Evolutionary conservation across 2,329 filamentous ascomycete species (phyloP), one percentile per base, ranked within the genome.

Genomic region (Trichoderma simmonsii): DNA sequence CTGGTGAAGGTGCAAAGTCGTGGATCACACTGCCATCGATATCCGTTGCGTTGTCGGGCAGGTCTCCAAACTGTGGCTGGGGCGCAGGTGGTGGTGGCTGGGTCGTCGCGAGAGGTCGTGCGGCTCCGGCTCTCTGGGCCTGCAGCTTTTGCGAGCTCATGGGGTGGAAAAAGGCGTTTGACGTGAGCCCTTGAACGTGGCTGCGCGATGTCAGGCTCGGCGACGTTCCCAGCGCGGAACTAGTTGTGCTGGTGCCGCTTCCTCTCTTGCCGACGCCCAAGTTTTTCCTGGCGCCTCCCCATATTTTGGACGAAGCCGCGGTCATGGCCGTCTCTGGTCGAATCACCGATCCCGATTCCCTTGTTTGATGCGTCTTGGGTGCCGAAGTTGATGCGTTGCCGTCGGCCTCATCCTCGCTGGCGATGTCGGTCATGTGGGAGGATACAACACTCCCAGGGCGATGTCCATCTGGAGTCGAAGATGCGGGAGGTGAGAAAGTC

Each of bases 141-240:
- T 98, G 95, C 65, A 98, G 85, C 80, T 94, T 92, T 80, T 97
- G 94, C 28, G 95, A 97, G 83, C 95, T 98, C 94, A 99, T 97
- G 51, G 96, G 96, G 26, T 92, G 92, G 79, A 97, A 97, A 84
- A 99, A 98, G 69, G 93, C 95, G 78, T 95, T 92, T 18, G 94
- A 94, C 3, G 94, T 92, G 68, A 99, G 85, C 2, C 92, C 94
- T 1, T 96, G 95, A 24, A 97, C 94, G 85, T 99, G 96, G 56
- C 93, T 96, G 78, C 91, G 89, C 79, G 91, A 94, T 60, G 92
- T 86, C 56, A 93, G 87, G 75, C 91, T 95, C 3, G 78, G 77
- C 26, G 80, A 73, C 66, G 77, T 78, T 18, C 85, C 86, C 68
- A 85, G 91, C 75, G 87, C 87, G 75, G 82, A 89, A 79, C 80